A percentile compares a stretch with the other conserved stretches of the same genome.
Evolutionary conservation across 805 yeast species (phyloP).

Genomic region (Metschnikowia cerradonensis): DNA sequence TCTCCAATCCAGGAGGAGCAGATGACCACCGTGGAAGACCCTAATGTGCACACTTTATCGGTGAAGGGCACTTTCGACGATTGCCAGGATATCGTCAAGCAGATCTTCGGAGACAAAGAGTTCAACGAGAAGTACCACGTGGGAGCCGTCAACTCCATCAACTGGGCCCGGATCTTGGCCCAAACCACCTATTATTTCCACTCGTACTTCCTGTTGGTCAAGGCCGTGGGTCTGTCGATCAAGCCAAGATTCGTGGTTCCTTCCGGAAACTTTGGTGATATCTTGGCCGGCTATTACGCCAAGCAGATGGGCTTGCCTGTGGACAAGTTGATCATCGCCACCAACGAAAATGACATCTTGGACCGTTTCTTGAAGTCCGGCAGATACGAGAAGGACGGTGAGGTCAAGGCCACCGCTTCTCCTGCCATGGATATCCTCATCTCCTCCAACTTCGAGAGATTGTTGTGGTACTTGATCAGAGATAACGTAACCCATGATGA

Average conservation of each 20-base stretch:
- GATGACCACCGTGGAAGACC: conserved; percentile 94
- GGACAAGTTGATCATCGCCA: conserved; percentile 83
- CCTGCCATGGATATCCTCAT: conserved; percentile 99
- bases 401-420: conserved; percentile 83
- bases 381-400: conserved; percentile 68
- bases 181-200: conserved; percentile 96
- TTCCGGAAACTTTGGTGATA: conserved; percentile 97
- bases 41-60: conserved; percentile 90
- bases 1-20: conserved; percentile 98
- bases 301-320: conserved; percentile 92
- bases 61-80: conserved; percentile 97
- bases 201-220: conserved; percentile 73
- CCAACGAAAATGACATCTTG: conserved; percentile 92
- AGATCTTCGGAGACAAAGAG: conserved; percentile 81
- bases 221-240: conserved; percentile 21
- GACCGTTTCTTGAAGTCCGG: conserved; percentile 90
- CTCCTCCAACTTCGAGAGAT: conserved; percentile 93
- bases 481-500: conserved; percentile 58
- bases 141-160: conserved; percentile 97
- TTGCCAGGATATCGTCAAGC: conserved; percentile 95
- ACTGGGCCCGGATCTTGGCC: conserved; percentile 98
- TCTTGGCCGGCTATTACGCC: conserved; percentile 94
- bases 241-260: conserved; percentile 88
- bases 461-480: conserved; percentile 89
- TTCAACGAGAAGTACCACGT: conserved; percentile 88